phyloP scores from a whole-genome alignment of 106 monocot genomes.

The Acanthochlamys bracteata region DNA sequence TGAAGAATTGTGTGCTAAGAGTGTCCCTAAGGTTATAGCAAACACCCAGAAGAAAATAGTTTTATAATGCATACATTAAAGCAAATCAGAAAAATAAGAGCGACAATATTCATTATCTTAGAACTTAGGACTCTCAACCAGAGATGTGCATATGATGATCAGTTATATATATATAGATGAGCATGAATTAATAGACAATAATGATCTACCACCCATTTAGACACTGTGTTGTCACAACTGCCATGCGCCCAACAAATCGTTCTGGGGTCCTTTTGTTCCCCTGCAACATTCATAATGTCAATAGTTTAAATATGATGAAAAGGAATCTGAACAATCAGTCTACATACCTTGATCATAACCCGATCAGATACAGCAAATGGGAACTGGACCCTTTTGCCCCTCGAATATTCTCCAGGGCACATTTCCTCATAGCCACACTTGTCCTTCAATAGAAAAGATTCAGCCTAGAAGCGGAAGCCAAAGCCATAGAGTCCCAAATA shows the following conservation, averaged over 20 bases:
- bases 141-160: too few species aligned
- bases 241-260: conserved; percentile 76
- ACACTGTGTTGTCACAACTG: conserved; percentile 85
- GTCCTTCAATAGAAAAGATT: conserved; percentile 30
- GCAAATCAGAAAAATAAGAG: too few species aligned
- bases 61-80: too few species aligned
- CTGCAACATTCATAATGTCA: too few species aligned
- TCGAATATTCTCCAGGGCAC: conserved; percentile 29
- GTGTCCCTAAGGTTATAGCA: too few species aligned
- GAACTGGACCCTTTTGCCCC: conserved; percentile 76
- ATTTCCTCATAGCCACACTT: conserved; percentile 45
- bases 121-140: too few species aligned
- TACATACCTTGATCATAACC: conserved; percentile 79
- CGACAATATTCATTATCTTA: too few species aligned
- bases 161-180: too few species aligned
- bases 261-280: conserved; percentile 91
- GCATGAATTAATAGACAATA: too few species aligned
- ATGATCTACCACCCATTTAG: conserved; percentile 84
- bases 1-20: too few species aligned
- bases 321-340: background rate
- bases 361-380: conserved; percentile 80
- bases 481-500: background rate
- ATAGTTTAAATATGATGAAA: too few species aligned
- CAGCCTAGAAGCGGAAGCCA: background rate
- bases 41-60: too few species aligned